Conservation (phyloP, 805 yeast genomes). For the Saturnispora hagleri region DNA sequence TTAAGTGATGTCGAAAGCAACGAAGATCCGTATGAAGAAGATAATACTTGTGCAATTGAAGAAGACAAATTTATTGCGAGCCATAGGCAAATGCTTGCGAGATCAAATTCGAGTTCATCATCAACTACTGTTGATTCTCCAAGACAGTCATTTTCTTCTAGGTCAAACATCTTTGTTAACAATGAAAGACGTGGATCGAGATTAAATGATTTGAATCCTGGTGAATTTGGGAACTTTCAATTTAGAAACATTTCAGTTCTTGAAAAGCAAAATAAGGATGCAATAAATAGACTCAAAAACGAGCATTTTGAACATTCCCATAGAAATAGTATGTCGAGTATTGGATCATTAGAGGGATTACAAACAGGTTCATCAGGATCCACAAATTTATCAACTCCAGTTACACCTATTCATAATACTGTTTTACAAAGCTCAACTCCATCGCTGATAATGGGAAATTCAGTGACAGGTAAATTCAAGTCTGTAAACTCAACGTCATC, state of each 20-base stretch:
- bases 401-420: slow-evolving; percentile 17
- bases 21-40: slow-evolving; percentile 1
- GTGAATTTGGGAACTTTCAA: slow-evolving; percentile 87
- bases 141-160: slow-evolving; percentile 20
- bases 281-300: slow-evolving; percentile 72
- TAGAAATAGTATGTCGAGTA: slow-evolving; percentile 29
- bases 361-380: slow-evolving; percentile 16
- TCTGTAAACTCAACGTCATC: not conserved
- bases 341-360: slow-evolving; percentile 36
- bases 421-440: not conserved
- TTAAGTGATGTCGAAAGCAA: slow-evolving; percentile 6
- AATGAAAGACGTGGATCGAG: slow-evolving; percentile 69
- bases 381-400: slow-evolving; percentile 17
- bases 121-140: slow-evolving; percentile 25
- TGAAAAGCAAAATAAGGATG: slow-evolving; percentile 91
- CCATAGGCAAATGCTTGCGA: not conserved
- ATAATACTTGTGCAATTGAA: not conserved
- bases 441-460: not conserved
- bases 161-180: slow-evolving; percentile 31
- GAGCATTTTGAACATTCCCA: slow-evolving; percentile 59
- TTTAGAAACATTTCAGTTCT: slow-evolving; percentile 83
- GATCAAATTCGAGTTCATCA: slow-evolving; percentile 13
- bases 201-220: slow-evolving; percentile 46
- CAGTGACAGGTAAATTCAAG: slow-evolving; percentile 1
- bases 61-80: not conserved